These are phyloP conservation scores for Lasiodiplodia theobromae DNA, from an alignment of 2,329 filamentous ascomycete genomes.

Conservation along the genomic window DNA sequence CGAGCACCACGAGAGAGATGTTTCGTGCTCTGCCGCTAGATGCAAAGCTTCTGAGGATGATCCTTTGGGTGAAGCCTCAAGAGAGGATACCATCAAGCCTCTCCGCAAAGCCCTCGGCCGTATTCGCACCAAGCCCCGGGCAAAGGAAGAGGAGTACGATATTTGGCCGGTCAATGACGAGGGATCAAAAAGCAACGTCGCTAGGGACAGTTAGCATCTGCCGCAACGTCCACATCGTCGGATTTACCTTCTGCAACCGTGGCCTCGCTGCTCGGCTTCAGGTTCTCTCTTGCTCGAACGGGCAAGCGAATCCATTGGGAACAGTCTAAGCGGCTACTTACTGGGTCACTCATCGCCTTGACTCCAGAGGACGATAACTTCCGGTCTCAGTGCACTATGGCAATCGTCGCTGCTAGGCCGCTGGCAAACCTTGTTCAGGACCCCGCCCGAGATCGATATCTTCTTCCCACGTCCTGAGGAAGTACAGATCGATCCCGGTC, in stretches of 20 bases:
- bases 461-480: conserved; percentile 70
- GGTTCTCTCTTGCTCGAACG: conserved; percentile 71
- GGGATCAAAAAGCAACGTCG: no score
- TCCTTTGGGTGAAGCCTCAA: conserved; percentile 45
- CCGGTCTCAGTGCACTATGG: conserved; percentile 69
- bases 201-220: conserved; percentile 44
- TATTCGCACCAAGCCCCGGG: conserved; percentile 60
- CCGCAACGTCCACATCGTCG: conserved; percentile 35
- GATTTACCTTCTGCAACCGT: conserved; percentile 64
- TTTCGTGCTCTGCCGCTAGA: conserved; percentile 64
- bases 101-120: conserved; percentile 71
- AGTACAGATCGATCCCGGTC: conserved; percentile 70
- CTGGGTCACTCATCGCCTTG: conserved; percentile 63
- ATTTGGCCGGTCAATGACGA: not conserved
- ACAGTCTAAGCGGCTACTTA: conserved; percentile 64
- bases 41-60: no score
- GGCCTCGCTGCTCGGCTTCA: conserved; percentile 72
- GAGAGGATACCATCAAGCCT: conserved; percentile 75
- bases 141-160: conserved; percentile 55
- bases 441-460: conserved; percentile 75
- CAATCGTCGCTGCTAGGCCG: conserved; percentile 74
- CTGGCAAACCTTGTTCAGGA: conserved; percentile 68
- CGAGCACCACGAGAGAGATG: conserved; percentile 59
- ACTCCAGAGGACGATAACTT: conserved; percentile 68
- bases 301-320: conserved; percentile 73